Base-by-base conservation (phyloP, 2,329 filamentous ascomycete genomes). In the Aspergillus caelatus region DNA sequence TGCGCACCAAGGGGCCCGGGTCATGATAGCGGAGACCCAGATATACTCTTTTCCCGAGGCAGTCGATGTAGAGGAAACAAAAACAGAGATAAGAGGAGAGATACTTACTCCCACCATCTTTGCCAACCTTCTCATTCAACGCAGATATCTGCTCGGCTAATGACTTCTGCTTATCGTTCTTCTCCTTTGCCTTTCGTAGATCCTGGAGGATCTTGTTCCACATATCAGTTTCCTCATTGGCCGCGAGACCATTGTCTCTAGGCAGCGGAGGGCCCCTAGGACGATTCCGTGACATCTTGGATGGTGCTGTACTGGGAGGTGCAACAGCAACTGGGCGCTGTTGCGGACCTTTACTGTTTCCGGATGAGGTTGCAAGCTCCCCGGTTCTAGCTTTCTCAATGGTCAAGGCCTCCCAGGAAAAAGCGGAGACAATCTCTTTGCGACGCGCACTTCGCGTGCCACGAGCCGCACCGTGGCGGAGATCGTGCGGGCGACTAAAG, bases 131-230 rank as follows among this genome's bases (percentile, higher is more conserved):
- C 63, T 82, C 80, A 57, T 80, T 79, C 53, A 82, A 65, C 4
- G 73, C 63, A 30, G 75, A 70, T 60, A 82, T 81, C 58, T 81
- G 79, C 23, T 75, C 74, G 0, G 76, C 75, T 26, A 82, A 65
- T 7, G 67, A 65, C 59, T 72, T 76, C 64, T 81, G 79, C 61
- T 78, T 77, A 63, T 80, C 78, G 62, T 80, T 79, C 64, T 78
- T 80, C 68, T 81, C 79, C 57, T 79, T 78, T 43, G 78, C 78
- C 66, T 80, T 80, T 62, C 73, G 72, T 48, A 81, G 71, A 63
- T 80, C 78, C 62, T 78, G 77, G 52, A 77, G 72, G 52, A 81
- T 80, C 65, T 77, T 77, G 64, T 79, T 80, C 78, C 78, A 81
- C 71, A 81, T 78, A 62, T 81, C 78, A 63, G 79, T 76, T 63